Conservation (phyloP, 805 yeast genomes). For the Ogataea dorogensis region DNA sequence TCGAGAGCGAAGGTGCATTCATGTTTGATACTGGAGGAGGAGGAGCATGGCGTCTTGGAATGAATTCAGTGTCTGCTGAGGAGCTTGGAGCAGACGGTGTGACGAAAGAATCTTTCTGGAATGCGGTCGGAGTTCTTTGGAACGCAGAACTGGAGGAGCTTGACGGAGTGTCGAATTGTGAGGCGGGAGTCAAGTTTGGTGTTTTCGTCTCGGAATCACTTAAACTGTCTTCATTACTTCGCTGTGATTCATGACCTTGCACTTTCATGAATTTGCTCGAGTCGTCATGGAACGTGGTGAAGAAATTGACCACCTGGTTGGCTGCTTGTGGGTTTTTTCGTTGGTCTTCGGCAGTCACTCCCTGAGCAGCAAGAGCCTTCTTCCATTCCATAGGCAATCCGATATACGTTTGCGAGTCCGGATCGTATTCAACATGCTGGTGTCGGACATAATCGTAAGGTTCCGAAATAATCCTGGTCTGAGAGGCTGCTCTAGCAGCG, state of each 20-base stretch:
- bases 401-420: conserved; percentile 78
- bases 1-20: conserved; percentile 4
- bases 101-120: conserved; percentile 1
- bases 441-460: conserved; percentile 90
- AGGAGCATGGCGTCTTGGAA: conserved; percentile 38
- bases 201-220: conserved; percentile 21
- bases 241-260: conserved; percentile 19
- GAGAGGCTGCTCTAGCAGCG: conserved; percentile 15
- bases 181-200: conserved; percentile 14
- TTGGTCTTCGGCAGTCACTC: conserved; percentile 85
- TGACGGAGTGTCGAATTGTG: conserved; percentile 21
- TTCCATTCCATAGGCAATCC: conserved; percentile 96
- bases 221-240: conserved; percentile 20
- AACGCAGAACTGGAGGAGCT: conserved; percentile 13
- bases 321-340: conserved; percentile 92
- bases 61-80: conserved; percentile 26
- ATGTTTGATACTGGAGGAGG: conserved; percentile 30
- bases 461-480: conserved; percentile 64
- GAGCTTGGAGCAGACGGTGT: conserved; percentile 1
- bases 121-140: conserved; percentile 13
- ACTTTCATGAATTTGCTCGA: conserved; percentile 33
- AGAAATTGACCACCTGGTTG: conserved; percentile 32
- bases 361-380: conserved; percentile 73
- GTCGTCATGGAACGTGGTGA: conserved; percentile 26
- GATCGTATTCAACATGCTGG: conserved; percentile 90